Evolutionary conservation across 176 grass and related monocot genomes (phyloP).

Genomic region (Melocanna baccifera): DNA sequence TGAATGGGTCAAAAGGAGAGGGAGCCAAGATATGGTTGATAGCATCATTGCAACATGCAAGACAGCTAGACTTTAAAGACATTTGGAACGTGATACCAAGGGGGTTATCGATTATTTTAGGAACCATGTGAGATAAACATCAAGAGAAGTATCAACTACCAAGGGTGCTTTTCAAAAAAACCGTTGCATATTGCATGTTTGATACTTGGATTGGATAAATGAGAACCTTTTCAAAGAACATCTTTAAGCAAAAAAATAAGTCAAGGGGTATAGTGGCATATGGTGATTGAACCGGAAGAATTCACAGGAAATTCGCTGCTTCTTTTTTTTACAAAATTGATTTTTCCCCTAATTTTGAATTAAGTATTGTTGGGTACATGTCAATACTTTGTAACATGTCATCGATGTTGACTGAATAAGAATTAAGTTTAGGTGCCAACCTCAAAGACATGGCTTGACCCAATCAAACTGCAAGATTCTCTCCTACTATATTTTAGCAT

Average conservation of each 20-base stretch:
- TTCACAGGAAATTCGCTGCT: not conserved
- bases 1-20: conserved; percentile 28
- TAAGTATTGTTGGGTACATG: not conserved
- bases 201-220: not conserved
- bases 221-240: not conserved
- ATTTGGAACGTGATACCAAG: conserved; percentile 10
- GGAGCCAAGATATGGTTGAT: conserved; percentile 19
- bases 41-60: conserved; percentile 36
- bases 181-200: not conserved
- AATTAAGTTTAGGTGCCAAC: not conserved
- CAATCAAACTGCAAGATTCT: not conserved
- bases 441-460: not conserved
- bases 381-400: not conserved
- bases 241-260: not conserved
- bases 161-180: not conserved
- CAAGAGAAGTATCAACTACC: conserved; percentile 8
- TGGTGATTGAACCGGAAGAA: not conserved
- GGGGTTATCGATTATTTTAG: not conserved
- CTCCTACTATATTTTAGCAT: not conserved
- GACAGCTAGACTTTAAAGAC: conserved; percentile 30
- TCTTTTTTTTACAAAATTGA: not conserved
- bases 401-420: not conserved
- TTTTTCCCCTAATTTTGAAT: not conserved
- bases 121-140: conserved; percentile 25
- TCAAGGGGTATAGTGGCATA: not conserved